Evolutionary conservation across 148 eudicot species (phyloP), one percentile per base, ranked within the genome.

Genomic region (Rhododendron griersonianum): DNA sequence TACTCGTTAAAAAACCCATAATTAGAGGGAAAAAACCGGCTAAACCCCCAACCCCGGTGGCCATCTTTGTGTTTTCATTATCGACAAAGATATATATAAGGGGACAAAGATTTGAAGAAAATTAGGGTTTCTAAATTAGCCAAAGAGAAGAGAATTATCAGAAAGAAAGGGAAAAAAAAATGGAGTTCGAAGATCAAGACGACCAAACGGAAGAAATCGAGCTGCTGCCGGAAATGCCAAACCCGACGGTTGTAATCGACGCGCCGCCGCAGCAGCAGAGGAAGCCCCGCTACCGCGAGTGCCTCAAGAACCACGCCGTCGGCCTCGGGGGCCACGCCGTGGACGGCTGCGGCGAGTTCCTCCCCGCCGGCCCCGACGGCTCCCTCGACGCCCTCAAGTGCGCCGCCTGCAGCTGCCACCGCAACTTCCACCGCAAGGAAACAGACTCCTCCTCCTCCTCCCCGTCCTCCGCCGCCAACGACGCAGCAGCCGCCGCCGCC

Each of bases 391-490:
- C 93, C 0, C 90, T 96, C 21, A 92, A 91, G 47, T 96, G 99
- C 93, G 99, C 99, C 55, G 98, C 99, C 7, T 96, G 99, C 73
- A 90, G 88, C 90, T 96, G 99, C 89, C 99, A 96, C 95, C 96
- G 99, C 13, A 96, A 96, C 91, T 96, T 96, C 91, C 99, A 96
- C 95, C 98, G 98, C 65, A 96, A 92, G 73, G 98, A 95, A 71
- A 10, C 83, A 35, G 85, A 82, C 0, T n/a, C 65, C 89, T 80
- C 81, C 37, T 30, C 74, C 33, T 11, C 74, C 0, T 55, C 57
- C n/a, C 33, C 81, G 30, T 41, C 86, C 83, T 33, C 73, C 19
- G 83, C 81, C 37, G 79, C 71, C 71, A 7, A 47, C 50, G 50
- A 47, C 50, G 50, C 50, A 1, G 50, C 37, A 9, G 11, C 50